Evolutionary conservation across 345 rosid genomes (phyloP).

Genomic region (Camelina sativa): DNA sequence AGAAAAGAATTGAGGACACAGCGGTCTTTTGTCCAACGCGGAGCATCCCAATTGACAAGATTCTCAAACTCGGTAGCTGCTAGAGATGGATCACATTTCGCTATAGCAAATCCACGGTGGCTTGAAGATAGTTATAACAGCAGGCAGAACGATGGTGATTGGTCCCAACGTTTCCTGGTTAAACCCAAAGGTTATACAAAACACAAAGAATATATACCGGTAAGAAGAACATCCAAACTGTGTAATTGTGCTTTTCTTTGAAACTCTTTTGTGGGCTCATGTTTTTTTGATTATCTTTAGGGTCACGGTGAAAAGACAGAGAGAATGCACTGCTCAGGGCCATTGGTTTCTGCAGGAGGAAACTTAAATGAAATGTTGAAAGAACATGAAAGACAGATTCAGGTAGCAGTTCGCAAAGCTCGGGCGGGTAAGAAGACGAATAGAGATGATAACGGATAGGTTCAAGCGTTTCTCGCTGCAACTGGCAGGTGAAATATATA

Average conservation of each 20-base stretch:
- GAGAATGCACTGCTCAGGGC: constrained; percentile 72
- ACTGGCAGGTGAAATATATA: constrained; percentile 35
- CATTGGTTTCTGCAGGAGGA: constrained; percentile 65
- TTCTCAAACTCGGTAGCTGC: constrained; percentile 85
- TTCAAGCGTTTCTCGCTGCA: constrained; percentile 28
- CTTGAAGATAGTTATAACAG: constrained; percentile 48
- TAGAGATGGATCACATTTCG: constrained; percentile 66
- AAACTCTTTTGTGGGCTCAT: constrained; percentile 21
- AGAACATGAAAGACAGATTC: constrained; percentile 85
- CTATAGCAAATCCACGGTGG: constrained; percentile 46
- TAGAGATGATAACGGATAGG: constrained; percentile 35
- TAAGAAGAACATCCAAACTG: constrained; percentile 37
- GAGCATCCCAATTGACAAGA: constrained; percentile 60
- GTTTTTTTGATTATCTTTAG: constrained; percentile 35
- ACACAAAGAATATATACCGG: constrained; percentile 47
- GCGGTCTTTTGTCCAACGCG: constrained; percentile 53
- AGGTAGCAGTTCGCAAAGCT: constrained; percentile 78
- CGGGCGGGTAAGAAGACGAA: constrained; percentile 59
- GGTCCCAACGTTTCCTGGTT: constrained; percentile 57
- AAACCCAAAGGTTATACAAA: constrained; percentile 48
- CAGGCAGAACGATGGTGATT: constrained; percentile 44
- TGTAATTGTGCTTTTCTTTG: constrained; percentile 11
- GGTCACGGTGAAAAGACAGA: constrained; percentile 46
- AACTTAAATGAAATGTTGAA: constrained; percentile 89
- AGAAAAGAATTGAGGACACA: constrained; percentile 53